Percentiles rank a stretch among this genome's conserved stretches.
Evolutionary conservation across 2,329 filamentous ascomycete genomes (phyloP).

Genomic region (Phoma sp.): DNA sequence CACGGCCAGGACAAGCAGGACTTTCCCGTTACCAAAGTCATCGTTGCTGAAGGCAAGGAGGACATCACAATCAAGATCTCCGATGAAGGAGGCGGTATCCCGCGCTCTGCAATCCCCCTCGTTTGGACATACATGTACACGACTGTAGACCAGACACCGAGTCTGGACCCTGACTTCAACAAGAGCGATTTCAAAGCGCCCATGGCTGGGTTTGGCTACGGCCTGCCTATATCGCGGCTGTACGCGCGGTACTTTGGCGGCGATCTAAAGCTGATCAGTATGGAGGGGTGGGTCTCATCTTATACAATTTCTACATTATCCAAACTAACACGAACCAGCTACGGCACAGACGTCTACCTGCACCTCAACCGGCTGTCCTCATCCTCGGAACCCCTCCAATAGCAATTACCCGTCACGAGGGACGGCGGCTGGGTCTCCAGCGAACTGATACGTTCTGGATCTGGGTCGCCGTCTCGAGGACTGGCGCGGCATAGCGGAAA

Average conservation of each 20-base stretch:
- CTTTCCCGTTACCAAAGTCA: constrained; percentile 96
- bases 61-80: constrained; percentile 99
- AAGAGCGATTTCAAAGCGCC: constrained; percentile 99
- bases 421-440: constrained; percentile 61
- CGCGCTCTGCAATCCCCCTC: constrained; percentile 87
- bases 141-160: constrained; percentile 94
- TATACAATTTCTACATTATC: no score
- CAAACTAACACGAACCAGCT: no score
- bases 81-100: constrained; percentile 96
- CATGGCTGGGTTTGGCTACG: constrained; percentile 99
- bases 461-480: constrained; percentile 58
- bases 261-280: constrained; percentile 96
- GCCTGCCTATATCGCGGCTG: constrained; percentile 88
- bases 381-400: constrained; percentile 96
- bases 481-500: constrained; percentile 56
- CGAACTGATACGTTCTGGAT: constrained; percentile 37
- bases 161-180: constrained; percentile 95
- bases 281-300: constrained; percentile 91
- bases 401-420: constrained; percentile 87
- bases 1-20: constrained; percentile 95
- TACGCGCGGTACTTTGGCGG: constrained; percentile 98
- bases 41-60: constrained; percentile 96
- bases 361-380: constrained; percentile 95
- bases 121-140: constrained; percentile 99
- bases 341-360: constrained; percentile 97